Conservation (phyloP, 257 asterid species). For the Nicotiana undulata region DNA sequence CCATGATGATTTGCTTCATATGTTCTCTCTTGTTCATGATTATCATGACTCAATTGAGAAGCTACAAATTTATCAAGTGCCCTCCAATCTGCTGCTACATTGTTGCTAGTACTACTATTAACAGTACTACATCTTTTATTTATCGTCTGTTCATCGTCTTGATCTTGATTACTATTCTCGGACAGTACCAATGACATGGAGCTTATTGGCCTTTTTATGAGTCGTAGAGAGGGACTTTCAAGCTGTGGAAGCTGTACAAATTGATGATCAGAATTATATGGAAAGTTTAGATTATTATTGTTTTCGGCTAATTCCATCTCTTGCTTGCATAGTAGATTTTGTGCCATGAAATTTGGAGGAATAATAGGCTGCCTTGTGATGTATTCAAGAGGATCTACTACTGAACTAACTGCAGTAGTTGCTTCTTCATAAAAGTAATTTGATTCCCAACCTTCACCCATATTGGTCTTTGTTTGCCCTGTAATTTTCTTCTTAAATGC, state of each 20-base stretch:
- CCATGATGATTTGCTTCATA: constrained; percentile 1
- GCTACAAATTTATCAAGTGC: constrained; percentile 70
- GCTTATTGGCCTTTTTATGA: constrained; percentile 18
- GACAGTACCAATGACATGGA: constrained; percentile 3
- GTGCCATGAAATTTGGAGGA: constrained; percentile 16
- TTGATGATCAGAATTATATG: constrained; percentile 20
- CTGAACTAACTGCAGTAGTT: constrained; percentile 16
- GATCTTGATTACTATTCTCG: constrained; percentile 11
- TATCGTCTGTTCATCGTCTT: neutral
- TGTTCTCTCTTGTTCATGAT: neutral
- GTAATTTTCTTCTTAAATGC: constrained; percentile 57
- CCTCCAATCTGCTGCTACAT: constrained; percentile 58
- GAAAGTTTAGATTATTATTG: constrained; percentile 14
- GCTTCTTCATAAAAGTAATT: constrained; percentile 36
- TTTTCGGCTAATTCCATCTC: constrained; percentile 31
- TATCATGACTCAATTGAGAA: constrained; percentile 60
- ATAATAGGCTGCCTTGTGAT: constrained; percentile 18
- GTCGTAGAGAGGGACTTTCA: constrained; percentile 39
- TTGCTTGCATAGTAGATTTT: constrained; percentile 39
- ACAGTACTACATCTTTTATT: too few species aligned
- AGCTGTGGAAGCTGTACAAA: constrained; percentile 53
- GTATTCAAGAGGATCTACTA: constrained; percentile 27
- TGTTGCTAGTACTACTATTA: constrained; percentile 9
- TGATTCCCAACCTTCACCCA: constrained; percentile 42
- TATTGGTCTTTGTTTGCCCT: constrained; percentile 31